A percentile compares a stretch with the other conserved stretches of the same genome.
Evolutionary conservation across 495 filamentous ascomycete species (phyloP).

Genomic region (Annulohypoxylon bovei): DNA sequence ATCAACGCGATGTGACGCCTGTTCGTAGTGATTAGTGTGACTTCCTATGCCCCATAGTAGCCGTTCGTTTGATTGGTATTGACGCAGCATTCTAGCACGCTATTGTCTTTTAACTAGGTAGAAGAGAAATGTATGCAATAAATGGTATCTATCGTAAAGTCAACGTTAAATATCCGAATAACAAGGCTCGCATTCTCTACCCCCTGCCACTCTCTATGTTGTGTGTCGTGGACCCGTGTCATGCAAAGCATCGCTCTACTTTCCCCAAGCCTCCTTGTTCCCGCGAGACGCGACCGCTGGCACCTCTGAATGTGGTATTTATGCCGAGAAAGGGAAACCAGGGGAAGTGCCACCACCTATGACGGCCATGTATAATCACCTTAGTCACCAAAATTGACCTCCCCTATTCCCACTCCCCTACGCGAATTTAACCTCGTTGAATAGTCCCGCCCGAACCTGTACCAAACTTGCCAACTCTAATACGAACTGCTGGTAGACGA

Average conservation of each 20-base stretch:
- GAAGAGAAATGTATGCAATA: slow-evolving; percentile 20
- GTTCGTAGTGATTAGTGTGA: no score
- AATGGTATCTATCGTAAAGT: slow-evolving; percentile 31
- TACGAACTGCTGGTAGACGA: slow-evolving; percentile 83
- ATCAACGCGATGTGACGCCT: no score
- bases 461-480: slow-evolving; percentile 88
- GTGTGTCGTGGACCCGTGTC: slow-evolving; percentile 16
- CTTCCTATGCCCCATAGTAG: no score
- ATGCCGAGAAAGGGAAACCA: slow-evolving; percentile 6
- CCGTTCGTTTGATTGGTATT: no score
- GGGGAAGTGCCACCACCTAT: slow-evolving; percentile 10
- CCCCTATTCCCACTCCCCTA: slow-evolving; percentile 47
- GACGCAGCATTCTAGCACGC: neutral
- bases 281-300: neutral
- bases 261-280: neutral
- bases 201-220: neutral
- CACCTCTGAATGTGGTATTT: slow-evolving; percentile 27
- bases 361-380: neutral
- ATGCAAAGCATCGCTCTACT: slow-evolving; percentile 17
- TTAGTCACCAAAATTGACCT: neutral
- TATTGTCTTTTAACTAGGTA: neutral
- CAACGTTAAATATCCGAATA: slow-evolving; percentile 2
- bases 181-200: neutral
- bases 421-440: slow-evolving; percentile 82
- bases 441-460: slow-evolving; percentile 84